Evolutionary conservation across 768 basidiomycete genomes (phyloP).

Genomic region (Lactifluus subvellereus): DNA sequence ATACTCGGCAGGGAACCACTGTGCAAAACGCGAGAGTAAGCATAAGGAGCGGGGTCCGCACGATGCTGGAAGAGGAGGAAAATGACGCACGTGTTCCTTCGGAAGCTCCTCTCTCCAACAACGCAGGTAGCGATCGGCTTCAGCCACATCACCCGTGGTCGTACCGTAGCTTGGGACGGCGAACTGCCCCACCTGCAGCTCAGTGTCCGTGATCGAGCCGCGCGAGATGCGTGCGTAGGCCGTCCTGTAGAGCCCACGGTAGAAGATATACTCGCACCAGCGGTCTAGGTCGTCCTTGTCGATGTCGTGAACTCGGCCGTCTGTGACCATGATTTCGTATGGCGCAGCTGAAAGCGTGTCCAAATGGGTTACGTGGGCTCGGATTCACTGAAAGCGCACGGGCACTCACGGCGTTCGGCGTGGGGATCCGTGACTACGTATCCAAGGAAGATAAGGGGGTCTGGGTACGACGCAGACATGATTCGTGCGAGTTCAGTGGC

Average conservation of each 20-base stretch:
- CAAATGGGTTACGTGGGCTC: background rate
- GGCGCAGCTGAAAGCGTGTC: constrained; percentile 50
- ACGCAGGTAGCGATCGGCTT: constrained; percentile 60
- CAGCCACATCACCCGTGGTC: constrained; percentile 50
- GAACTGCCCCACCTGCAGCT: constrained; percentile 85
- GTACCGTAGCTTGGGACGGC: constrained; percentile 57
- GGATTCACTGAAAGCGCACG: background rate
- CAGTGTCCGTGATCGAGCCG: constrained; percentile 83
- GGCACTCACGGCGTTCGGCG: constrained; percentile 51
- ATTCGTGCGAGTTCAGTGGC: constrained; percentile 74
- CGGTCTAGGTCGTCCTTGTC: constrained; percentile 66
- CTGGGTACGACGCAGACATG: constrained; percentile 61
- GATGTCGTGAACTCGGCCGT: constrained; percentile 76
- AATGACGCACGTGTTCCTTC: constrained; percentile 49
- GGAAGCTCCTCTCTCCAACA: constrained; percentile 61
- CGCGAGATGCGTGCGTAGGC: constrained; percentile 80
- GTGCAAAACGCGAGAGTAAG: background rate
- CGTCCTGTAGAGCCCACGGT: constrained; percentile 72
- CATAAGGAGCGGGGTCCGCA: background rate
- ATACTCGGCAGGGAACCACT: constrained; percentile 79
- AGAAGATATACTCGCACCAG: constrained; percentile 91
- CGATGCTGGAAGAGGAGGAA: background rate
- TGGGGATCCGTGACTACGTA: constrained; percentile 73
- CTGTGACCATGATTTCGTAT: constrained; percentile 69
- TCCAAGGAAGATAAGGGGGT: constrained; percentile 74